Evolutionary conservation across 1,139 yeast genomes (phyloP).

Genomic region (Debaryomyces nepalensis): DNA sequence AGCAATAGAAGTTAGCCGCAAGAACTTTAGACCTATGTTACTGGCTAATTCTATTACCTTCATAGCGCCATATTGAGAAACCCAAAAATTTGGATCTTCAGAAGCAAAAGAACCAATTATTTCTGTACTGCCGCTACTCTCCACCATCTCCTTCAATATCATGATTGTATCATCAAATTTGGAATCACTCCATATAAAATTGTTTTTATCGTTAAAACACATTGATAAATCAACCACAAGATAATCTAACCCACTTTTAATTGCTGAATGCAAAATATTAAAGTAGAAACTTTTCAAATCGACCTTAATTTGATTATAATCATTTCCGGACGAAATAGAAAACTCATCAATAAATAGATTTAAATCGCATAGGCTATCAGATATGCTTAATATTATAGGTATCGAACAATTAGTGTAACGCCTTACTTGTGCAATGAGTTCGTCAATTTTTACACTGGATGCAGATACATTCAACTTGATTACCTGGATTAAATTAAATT

Average conservation of each 20-base stretch:
- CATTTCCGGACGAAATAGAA: conserved; percentile 9
- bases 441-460: conserved; percentile 12
- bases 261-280: conserved; percentile 12
- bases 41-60: conserved; percentile 15
- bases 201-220: conserved; percentile 9
- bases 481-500: conserved; percentile 17
- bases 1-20: conserved; percentile 15
- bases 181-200: conserved; percentile 5
- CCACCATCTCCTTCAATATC: conserved; percentile 12
- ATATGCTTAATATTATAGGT: conserved; percentile 14
- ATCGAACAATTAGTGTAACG: conserved; percentile 14
- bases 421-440: conserved; percentile 16
- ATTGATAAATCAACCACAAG: conserved; percentile 16
- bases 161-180: conserved; percentile 1
- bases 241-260: conserved; percentile 16
- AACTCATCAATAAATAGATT: conserved; percentile 11
- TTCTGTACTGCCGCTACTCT: conserved; percentile 15
- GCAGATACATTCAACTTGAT: conserved; percentile 13
- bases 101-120: conserved; percentile 18
- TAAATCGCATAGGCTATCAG: conserved; percentile 6
- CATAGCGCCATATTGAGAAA: conserved; percentile 15
- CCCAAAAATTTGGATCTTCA: conserved; percentile 17
- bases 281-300: conserved; percentile 15
- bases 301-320: conserved; percentile 8
- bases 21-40: conserved; percentile 12